Evolutionary conservation across 106 monocot species (phyloP).

Genomic region (Acorus calamus): DNA sequence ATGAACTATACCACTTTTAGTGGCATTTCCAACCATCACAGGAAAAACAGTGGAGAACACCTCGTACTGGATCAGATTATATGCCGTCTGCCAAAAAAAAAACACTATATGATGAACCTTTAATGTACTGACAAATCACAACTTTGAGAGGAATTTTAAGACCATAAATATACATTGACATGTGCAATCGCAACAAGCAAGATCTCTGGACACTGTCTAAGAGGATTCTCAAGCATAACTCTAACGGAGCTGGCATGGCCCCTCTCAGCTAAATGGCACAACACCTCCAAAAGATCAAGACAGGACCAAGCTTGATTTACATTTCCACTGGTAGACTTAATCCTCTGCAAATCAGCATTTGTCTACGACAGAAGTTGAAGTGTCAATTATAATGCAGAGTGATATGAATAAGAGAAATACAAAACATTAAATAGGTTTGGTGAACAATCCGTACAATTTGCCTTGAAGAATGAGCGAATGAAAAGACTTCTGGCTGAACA

Average conservation of each 20-base stretch:
- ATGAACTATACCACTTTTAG: slow-evolving; percentile 31
- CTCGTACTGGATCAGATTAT: slow-evolving; percentile 78
- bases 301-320: slow-evolving; percentile 83
- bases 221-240: slow-evolving; percentile 51
- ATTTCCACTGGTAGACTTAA: slow-evolving; percentile 25
- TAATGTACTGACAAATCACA: too few species aligned
- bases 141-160: too few species aligned
- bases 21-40: slow-evolving; percentile 43
- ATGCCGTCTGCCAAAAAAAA: slow-evolving; percentile 51
- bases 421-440: background rate
- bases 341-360: slow-evolving; percentile 9
- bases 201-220: slow-evolving; percentile 60
- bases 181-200: slow-evolving; percentile 66
- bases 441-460: slow-evolving; percentile 44
- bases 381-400: background rate
- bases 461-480: slow-evolving; percentile 73
- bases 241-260: slow-evolving; percentile 63
- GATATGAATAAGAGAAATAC: background rate
- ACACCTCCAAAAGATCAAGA: slow-evolving; percentile 74
- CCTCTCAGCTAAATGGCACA: slow-evolving; percentile 84
- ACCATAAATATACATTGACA: slow-evolving; percentile 32
- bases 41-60: slow-evolving; percentile 59
- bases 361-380: slow-evolving; percentile 20
- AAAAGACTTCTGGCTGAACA: slow-evolving; percentile 56
- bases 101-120: too few species aligned